Percentiles rank a stretch among this genome's conserved stretches.
Evolutionary conservation across 805 yeast genomes (phyloP).

Genomic region (Suhomyces kilbournensis): DNA sequence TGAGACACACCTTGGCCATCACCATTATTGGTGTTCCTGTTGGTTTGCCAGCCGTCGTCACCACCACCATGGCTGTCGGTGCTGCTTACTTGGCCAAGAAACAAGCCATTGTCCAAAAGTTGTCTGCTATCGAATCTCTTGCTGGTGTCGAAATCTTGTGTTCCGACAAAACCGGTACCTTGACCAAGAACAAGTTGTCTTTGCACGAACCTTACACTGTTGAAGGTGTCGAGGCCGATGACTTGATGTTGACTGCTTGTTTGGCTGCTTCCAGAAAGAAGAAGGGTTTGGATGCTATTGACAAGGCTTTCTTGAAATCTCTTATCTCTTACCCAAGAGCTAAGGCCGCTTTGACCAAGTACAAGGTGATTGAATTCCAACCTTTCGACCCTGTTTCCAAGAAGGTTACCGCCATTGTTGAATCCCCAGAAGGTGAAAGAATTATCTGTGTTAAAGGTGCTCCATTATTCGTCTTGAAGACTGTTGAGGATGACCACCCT

Average conservation of each 20-base stretch:
- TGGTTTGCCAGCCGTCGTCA: slow-evolving; percentile 97
- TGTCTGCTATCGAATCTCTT: slow-evolving; percentile 93
- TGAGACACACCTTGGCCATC: slow-evolving; percentile 90
- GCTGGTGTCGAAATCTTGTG: slow-evolving; percentile 98
- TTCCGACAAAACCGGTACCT: slow-evolving; percentile 97
- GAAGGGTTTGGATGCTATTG: slow-evolving; percentile 98
- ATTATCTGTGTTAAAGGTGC: slow-evolving; percentile 97
- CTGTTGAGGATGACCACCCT: slow-evolving; percentile 96
- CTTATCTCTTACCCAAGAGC: slow-evolving; percentile 87
- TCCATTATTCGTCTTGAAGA: slow-evolving; percentile 92
- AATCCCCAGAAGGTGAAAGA: slow-evolving; percentile 94
- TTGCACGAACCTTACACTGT: slow-evolving; percentile 97
- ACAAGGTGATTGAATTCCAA: slow-evolving; percentile 92
- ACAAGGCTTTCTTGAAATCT: slow-evolving; percentile 93
- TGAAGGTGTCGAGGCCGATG: slow-evolving; percentile 94
- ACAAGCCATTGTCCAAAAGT: slow-evolving; percentile 94
- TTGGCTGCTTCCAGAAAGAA: slow-evolving; percentile 96
- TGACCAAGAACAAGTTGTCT: slow-evolving; percentile 95
- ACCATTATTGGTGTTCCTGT: slow-evolving; percentile 98
- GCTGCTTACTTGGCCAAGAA: slow-evolving; percentile 97
- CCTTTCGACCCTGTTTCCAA: slow-evolving; percentile 98
- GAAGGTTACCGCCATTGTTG: slow-evolving; percentile 93
- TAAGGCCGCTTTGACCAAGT: slow-evolving; percentile 86
- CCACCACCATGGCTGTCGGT: slow-evolving; percentile 99
- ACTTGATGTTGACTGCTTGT: slow-evolving; percentile 95